A percentile compares a stretch with the other conserved stretches of the same genome.
phyloP scores from a whole-genome alignment of 1,284 basidiomycete species.

The Termitomyces sp. region DNA sequence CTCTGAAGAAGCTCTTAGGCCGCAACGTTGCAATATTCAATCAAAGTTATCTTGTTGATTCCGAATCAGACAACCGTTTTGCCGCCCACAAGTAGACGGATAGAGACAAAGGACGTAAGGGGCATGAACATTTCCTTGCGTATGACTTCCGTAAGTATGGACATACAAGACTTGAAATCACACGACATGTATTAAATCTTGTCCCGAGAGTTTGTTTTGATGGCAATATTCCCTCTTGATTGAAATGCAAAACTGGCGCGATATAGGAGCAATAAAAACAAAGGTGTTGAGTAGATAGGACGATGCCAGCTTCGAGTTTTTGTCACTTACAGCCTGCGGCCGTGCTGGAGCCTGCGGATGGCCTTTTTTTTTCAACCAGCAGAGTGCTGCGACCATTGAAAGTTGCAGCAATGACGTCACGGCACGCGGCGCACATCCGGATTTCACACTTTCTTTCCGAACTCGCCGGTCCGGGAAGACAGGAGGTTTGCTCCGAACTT shows the following conservation, averaged over 20 bases:
- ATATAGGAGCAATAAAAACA: not conserved
- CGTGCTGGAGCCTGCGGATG: too few species aligned
- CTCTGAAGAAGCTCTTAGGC: too few species aligned
- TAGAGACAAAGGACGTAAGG: not conserved
- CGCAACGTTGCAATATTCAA: too few species aligned
- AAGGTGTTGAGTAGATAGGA: not conserved
- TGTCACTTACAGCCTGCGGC: too few species aligned
- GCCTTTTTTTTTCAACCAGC: not conserved
- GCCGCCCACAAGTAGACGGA: too few species aligned
- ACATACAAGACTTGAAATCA: not conserved
- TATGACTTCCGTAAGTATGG: not conserved
- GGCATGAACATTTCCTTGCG: not conserved
- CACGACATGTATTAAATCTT: not conserved
- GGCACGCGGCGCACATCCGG: not conserved
- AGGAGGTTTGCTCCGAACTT: not conserved
- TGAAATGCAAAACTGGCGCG: not conserved
- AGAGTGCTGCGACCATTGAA: not conserved
- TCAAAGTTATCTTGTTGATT: too few species aligned
- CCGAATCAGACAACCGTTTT: too few species aligned
- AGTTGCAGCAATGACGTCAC: not conserved
- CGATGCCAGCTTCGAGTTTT: not conserved
- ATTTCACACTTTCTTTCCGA: not conserved
- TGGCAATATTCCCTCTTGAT: conserved; percentile 3
- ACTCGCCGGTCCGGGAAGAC: not conserved
- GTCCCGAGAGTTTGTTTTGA: not conserved